Evolutionary conservation across 108 stramenopile species (phyloP), one percentile per base, ranked within the genome.

Genomic region (Aurantiochytrium sp.): DNA sequence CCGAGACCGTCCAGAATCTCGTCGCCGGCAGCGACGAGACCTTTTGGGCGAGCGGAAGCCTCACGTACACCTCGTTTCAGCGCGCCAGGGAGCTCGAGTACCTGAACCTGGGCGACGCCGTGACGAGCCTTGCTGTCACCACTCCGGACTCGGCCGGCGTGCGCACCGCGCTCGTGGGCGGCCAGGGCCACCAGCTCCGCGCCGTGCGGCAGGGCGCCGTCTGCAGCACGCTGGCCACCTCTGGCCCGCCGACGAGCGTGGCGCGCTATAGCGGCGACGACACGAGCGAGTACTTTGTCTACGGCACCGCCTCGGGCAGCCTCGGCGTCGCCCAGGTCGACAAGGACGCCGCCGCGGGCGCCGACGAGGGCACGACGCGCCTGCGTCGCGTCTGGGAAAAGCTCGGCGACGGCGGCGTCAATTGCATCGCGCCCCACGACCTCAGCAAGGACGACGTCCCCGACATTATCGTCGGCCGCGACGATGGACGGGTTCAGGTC

Each of bases 391-490:
- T 81, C 17, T 81, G 73, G 73, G 42, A 81, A 48, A 12, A 6
- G 10, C 27, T 10, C 0, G 73, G 45, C 39, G 73, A 81, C 21
- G 42, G 42, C 24, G 45, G 73, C 42, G 32, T 81, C 73, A 81
- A 81, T 24, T 81, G 73, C 45, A 81, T 81, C 12, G 45, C 42
- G 12, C 8, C 73, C 21, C 30, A 81, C 45, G 73, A 81, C 3
- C 45, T 81, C 45, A 81, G 27, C 45, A 81, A 81, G 45, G 73
- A 81, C 73, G 73, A 81, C 24, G 30, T 48, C 10, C 42, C 39
- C n/a, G 45, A 81, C 45, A 81, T 81, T 24, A n/a, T 81, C 21
- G 73, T 81, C 12, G 73, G 73, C 73, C 73, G 73, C 21, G 45
- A 81, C 39, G 73, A 81, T 42, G 73, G 73, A 15, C 21, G 73